Evolutionary conservation across 768 basidiomycete genomes (phyloP).

Genomic region (Calocera cornea): DNA sequence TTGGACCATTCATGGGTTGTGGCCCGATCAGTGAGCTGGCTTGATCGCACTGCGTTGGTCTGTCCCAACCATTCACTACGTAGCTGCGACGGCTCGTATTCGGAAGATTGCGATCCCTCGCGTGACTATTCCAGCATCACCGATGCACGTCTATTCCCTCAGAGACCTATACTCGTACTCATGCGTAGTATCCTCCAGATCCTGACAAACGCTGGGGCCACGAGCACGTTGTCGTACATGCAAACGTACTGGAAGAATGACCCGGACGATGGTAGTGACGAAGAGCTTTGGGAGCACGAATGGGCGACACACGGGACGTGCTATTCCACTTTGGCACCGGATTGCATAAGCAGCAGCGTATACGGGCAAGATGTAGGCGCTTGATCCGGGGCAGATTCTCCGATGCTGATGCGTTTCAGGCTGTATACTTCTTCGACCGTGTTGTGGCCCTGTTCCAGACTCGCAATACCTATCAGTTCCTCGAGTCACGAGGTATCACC

Average conservation of each 20-base stretch:
- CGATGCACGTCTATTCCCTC: neutral
- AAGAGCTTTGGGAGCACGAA: conserved; percentile 23
- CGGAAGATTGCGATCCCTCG: conserved; percentile 18
- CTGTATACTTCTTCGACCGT: neutral
- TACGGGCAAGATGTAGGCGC: conserved; percentile 16
- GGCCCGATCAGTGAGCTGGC: conserved; percentile 45
- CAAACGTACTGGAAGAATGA: neutral
- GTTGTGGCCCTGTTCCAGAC: conserved; percentile 19
- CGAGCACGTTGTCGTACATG: neutral
- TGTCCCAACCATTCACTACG: conserved; percentile 9
- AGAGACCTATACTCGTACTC: neutral
- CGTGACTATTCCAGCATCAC: conserved; percentile 19
- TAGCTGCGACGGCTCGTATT: conserved; percentile 17
- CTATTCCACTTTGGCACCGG: conserved; percentile 19
- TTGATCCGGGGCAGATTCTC: conserved; percentile 35
- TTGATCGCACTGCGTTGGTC: neutral
- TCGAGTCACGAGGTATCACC: conserved; percentile 55
- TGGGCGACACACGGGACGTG: conserved; percentile 20
- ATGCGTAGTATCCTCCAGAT: neutral
- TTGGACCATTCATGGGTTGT: conserved; percentile 25
- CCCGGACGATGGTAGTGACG: conserved; percentile 16
- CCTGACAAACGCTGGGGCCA: neutral
- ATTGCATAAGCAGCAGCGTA: conserved; percentile 16
- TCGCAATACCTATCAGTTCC: conserved; percentile 63
- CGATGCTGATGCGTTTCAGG: conserved; percentile 13